Base-by-base conservation (phyloP, 805 yeast genomes). In the Cephaloascus albidus region DNA sequence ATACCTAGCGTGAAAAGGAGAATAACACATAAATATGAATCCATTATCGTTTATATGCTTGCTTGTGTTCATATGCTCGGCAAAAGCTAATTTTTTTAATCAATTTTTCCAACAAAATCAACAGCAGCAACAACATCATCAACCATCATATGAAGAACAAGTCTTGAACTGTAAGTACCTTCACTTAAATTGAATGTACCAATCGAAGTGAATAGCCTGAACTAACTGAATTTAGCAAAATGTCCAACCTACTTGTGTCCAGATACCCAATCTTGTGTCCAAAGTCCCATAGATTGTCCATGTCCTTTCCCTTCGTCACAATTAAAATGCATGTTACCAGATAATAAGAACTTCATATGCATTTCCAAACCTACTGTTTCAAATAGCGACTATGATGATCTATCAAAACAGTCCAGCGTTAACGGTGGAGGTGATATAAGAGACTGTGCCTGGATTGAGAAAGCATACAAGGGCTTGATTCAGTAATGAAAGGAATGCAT, bases 221-320 rank as follows among this genome's bases (percentile, higher is more conserved):
- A n/a, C n/a, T n/a, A n/a, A n/a, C n/a, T n/a, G n/a, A n/a, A n/a
- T n/a, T 8, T 23, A 51, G 56, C 64, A 4, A 61, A 65, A 3
- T 93, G 98, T 53, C 58, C 61, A 8, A 63, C 65, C 4, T 90
- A 81, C 55, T 59, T 90, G 28, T 93, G 98, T 54, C 86, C 86
- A 3, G 95, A 81, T 48, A 86, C 97, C 0, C 65, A 79, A 33
- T 68, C 68, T 8, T 93, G 98, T 63, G 98, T 86, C 0, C 68
- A 70, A 2, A 50, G 59, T 1, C 76, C 86, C 0, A 48, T 69
- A 5, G 84, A 81, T 38, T 93, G 98, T 56, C 96, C 97, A 2
- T 93, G 98, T 56, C 87, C 86, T 2, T 90, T 77, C 53, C 93
- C 96, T 1, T 76, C 78, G 42, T 80, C 94, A 1, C 96, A 90